Base-by-base conservation (phyloP, 345 rosid species). In the Salix brachista region DNA sequence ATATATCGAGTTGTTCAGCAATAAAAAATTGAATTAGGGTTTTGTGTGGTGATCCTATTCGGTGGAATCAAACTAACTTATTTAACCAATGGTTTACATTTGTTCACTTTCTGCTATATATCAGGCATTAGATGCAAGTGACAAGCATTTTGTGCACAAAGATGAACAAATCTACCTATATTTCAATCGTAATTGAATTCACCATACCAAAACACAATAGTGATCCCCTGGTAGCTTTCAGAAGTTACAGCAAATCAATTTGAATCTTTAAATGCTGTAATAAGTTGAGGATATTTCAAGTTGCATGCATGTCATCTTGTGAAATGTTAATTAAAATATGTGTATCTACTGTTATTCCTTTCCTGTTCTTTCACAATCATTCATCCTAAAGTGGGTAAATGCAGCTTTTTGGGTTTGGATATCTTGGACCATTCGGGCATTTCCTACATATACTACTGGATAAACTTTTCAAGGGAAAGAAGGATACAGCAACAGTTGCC, bases 371-470 rank as follows among this genome's bases (percentile, higher is more conserved):
- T 50, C 41, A 2, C 42, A 30, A 11, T 44, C 18, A 28, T 58
- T 62, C 28, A 44, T 67, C 67, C 21, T 66, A 12, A 60, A 42
- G 52, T 75, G 66, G 78, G 58, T 65, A 37, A 41, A 41, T 84
- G 87, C 85, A 96, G 99, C 80, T 93, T 65, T 87, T 95, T 65
- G 97, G 97, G 1, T 86, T 86, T 75, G 94, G 88, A 36, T 91
- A 91, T 87, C 88, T 93, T 23, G 99, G 99, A 75, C 99, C 97
- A 69, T 91, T 83, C 18, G 92, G 96, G 46, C 97, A 95, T 84
- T 93, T 77, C 88, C 83, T 91, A 79, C 92, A 91, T 76, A 80
- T 86, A 42, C 37, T 82, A 37, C 89, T 95, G 70, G 97, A 93
- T 77, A 95, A 90, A 84, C 71, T 95, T 70, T 95, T 91, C 88